These are phyloP conservation scores for Hypseocharis bilobata DNA, from an alignment of 441 rosid genomes.

Conservation along the genomic window DNA sequence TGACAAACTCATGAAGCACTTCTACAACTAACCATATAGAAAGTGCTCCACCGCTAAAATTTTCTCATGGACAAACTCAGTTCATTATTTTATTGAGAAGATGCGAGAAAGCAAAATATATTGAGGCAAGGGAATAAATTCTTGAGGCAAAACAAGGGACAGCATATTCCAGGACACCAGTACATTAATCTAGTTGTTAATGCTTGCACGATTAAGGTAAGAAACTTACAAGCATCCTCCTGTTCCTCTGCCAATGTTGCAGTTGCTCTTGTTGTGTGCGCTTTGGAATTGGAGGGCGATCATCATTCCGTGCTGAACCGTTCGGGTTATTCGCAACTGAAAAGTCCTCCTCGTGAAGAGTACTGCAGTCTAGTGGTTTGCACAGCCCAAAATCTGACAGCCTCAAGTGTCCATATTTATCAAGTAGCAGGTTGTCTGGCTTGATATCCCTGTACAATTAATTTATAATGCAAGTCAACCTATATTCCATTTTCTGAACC, in stretches of 20 bases:
- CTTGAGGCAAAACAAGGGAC: not conserved
- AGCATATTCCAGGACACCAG: not conserved
- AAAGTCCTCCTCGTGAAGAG: slow-evolving; percentile 19
- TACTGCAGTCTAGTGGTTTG: slow-evolving; percentile 28
- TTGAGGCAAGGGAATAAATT: not conserved
- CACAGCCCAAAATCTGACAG: slow-evolving; percentile 28
- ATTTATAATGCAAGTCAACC: slow-evolving; percentile 9
- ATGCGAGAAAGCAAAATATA: not conserved
- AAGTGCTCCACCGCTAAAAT: not conserved
- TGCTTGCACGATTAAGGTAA: not conserved
- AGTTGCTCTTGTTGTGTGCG: slow-evolving; percentile 22
- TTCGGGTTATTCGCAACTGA: slow-evolving; percentile 6
- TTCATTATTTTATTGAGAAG: not conserved
- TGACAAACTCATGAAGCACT: not conserved
- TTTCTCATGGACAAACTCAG: not conserved
- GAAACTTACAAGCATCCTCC: slow-evolving; percentile 24
- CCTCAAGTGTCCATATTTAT: slow-evolving; percentile 26
- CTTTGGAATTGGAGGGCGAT: not conserved
- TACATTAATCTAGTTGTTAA: not conserved
- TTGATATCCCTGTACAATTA: slow-evolving; percentile 23
- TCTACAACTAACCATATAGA: not conserved
- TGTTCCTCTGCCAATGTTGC: slow-evolving; percentile 26
- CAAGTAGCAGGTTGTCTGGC: slow-evolving; percentile 26
- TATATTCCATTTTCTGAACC: slow-evolving; percentile 10
- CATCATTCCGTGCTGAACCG: not conserved